Conservation (phyloP, 257 asterid species). For the Plantago elongata region DNA sequence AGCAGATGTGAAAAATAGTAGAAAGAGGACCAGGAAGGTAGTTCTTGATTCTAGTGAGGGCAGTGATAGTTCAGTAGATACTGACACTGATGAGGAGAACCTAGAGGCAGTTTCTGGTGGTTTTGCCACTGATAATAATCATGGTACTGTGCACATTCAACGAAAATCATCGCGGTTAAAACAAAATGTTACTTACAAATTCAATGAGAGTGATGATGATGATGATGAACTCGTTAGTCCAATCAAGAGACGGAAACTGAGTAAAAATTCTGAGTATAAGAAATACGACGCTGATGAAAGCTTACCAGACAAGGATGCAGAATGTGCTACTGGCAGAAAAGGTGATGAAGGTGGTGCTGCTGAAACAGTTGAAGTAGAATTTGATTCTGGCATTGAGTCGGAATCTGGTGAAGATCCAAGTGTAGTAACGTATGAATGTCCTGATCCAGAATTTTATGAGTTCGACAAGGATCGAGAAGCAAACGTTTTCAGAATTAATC, state of each 20-base stretch:
- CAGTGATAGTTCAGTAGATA: slow-evolving; percentile 39
- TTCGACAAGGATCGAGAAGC: slow-evolving; percentile 52
- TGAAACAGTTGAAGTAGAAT: slow-evolving; percentile 31
- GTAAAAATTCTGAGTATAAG: slow-evolving; percentile 19
- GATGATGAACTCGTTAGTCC: slow-evolving; percentile 33
- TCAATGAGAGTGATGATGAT: slow-evolving; percentile 46
- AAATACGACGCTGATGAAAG: slow-evolving; percentile 20
- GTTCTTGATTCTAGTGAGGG: slow-evolving; percentile 50
- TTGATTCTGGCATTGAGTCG: slow-evolving; percentile 38
- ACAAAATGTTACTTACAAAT: slow-evolving; percentile 36
- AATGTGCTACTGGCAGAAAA: background rate
- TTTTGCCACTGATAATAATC: slow-evolving; percentile 16
- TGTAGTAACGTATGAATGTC: slow-evolving; percentile 18
- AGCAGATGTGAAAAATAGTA: slow-evolving; percentile 26
- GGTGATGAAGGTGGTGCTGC: background rate
- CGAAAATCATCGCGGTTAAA: slow-evolving; percentile 64
- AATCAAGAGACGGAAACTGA: slow-evolving; percentile 31
- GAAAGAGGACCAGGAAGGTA: slow-evolving; percentile 45
- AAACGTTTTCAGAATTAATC: slow-evolving; percentile 41
- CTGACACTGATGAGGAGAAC: slow-evolving; percentile 27
- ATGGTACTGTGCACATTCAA: slow-evolving; percentile 21
- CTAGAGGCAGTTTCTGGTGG: slow-evolving; percentile 18
- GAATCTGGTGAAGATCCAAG: slow-evolving; percentile 14
- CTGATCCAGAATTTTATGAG: slow-evolving; percentile 70
- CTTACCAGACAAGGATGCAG: slow-evolving; percentile 18